Conservation (phyloP, 2,329 filamentous ascomycete genomes). For the Mycosphaerella arachidis region DNA sequence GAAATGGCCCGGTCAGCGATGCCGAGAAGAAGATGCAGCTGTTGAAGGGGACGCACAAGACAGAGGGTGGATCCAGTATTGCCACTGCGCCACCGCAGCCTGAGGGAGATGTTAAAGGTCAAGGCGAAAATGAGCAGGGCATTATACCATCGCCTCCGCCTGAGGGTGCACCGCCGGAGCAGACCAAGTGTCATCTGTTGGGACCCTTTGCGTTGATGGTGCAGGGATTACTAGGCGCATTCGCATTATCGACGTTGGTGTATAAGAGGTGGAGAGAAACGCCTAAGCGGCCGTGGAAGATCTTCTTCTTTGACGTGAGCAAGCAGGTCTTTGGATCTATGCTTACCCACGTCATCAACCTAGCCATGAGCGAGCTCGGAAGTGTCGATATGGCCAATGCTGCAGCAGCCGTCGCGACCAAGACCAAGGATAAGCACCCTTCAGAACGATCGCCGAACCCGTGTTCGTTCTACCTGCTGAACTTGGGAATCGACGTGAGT, state of each 20-base stretch:
- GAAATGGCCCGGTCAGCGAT: slow-evolving; percentile 3
- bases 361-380: slow-evolving; percentile 94
- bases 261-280: slow-evolving; percentile 91
- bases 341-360: slow-evolving; percentile 84
- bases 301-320: slow-evolving; percentile 96
- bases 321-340: slow-evolving; percentile 96
- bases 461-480: slow-evolving; percentile 93
- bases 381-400: slow-evolving; percentile 70
- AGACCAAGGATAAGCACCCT: slow-evolving; percentile 36
- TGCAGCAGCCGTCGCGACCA: slow-evolving; percentile 31
- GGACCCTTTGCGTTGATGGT: slow-evolving; percentile 89
- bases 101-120: slow-evolving; percentile 11
- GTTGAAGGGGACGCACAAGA: slow-evolving; percentile 3
- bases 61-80: slow-evolving; percentile 20
- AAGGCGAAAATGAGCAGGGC: slow-evolving; percentile 7
- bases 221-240: slow-evolving; percentile 75
- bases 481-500: slow-evolving; percentile 91
- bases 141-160: not conserved
- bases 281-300: slow-evolving; percentile 86
- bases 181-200: slow-evolving; percentile 78
- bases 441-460: slow-evolving; percentile 72
- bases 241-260: slow-evolving; percentile 81
- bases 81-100: slow-evolving; percentile 24
- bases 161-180: slow-evolving; percentile 14
- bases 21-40: slow-evolving; percentile 1